phyloP scores from a whole-genome alignment of 805 yeast genomes.

The Zygoascus tannicola region DNA sequence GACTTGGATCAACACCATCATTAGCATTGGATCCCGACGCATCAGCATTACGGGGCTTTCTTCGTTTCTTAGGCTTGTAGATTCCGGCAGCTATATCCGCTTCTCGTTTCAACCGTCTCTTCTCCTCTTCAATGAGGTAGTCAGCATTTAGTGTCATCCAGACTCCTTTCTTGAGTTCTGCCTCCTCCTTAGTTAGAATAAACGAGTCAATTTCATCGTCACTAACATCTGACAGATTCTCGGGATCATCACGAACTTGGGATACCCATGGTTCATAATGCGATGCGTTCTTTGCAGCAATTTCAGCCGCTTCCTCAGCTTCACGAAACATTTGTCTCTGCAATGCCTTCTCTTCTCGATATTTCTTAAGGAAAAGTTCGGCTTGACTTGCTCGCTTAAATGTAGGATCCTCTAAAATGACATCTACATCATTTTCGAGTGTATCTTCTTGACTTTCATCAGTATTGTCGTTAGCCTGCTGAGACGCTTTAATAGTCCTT shows the following conservation, averaged over 20 bases:
- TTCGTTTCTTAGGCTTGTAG: constrained; percentile 35
- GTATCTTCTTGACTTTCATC: background rate
- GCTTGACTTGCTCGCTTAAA: constrained; percentile 6
- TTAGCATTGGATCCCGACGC: constrained; percentile 14
- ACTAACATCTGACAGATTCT: constrained; percentile 63
- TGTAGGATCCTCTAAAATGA: constrained; percentile 1
- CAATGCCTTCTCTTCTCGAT: constrained; percentile 2
- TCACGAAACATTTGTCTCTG: constrained; percentile 10
- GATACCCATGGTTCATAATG: constrained; percentile 24
- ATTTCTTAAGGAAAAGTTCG: constrained; percentile 4
- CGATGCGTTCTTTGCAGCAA: background rate
- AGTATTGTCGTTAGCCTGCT: background rate
- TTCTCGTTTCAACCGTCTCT: constrained; percentile 70
- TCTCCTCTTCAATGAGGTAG: constrained; percentile 74
- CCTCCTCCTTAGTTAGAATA: constrained; percentile 59
- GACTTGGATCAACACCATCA: constrained; percentile 35
- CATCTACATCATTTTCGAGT: constrained; percentile 5
- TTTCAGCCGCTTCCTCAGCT: constrained; percentile 1
- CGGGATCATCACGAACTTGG: constrained; percentile 50
- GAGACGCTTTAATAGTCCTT: background rate
- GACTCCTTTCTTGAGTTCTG: constrained; percentile 62
- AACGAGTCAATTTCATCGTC: constrained; percentile 67
- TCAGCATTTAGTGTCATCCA: constrained; percentile 91
- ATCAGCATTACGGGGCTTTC: constrained; percentile 28
- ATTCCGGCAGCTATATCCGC: constrained; percentile 82